Evolutionary conservation across 2,329 filamentous ascomycete genomes (phyloP), one percentile per base, ranked within the genome.

Genomic region (Cladosporium sp.): DNA sequence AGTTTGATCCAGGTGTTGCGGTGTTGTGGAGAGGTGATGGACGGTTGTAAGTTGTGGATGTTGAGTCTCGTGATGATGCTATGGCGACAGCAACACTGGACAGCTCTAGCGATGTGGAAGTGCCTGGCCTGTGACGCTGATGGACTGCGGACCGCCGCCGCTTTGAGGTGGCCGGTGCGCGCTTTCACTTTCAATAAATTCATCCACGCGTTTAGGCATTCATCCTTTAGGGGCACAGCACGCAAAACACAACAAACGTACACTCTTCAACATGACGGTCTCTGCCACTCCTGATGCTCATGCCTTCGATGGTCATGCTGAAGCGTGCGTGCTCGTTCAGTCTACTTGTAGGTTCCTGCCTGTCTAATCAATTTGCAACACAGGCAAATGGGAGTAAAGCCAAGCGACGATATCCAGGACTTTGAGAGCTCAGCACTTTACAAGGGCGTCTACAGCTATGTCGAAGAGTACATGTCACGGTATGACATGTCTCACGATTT

Each of bases 401-500:
- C 36, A 35, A 38, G 12, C 12, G 20, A 5, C 15, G 20, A 16
- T n/a, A 13, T n/a, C 16, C 53, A 54, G n/a, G 60, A 59, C 27
- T 63, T 66, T 42, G 63, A 66, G 47, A 52, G 42, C 9, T 62
- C 62, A 19, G 55, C 55, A 4, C 57, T 67, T 2, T 65, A 65
- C 45, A 49, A 55, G 35, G 61, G 60, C 16, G 60, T 66, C 50
- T 81, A 79, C 15, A 69, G 71, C 39, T 87, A 84, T 65, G 83
- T 88, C 47, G 73, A 81, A 62, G 72, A 76, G 36, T 89, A 86
- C 73, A 92, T 91, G 84, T 74, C 80, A 39, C 75, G 79, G 55
- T 88, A 88, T 69, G 91, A 96, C 70, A 82, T 82, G 45, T 95
- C 88, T 2, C 91, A 96, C 72, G 88, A 95, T 72, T 94, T 88